Conservation (phyloP, 169 alveolate genomes). For the Cytauxzoon felis region DNA sequence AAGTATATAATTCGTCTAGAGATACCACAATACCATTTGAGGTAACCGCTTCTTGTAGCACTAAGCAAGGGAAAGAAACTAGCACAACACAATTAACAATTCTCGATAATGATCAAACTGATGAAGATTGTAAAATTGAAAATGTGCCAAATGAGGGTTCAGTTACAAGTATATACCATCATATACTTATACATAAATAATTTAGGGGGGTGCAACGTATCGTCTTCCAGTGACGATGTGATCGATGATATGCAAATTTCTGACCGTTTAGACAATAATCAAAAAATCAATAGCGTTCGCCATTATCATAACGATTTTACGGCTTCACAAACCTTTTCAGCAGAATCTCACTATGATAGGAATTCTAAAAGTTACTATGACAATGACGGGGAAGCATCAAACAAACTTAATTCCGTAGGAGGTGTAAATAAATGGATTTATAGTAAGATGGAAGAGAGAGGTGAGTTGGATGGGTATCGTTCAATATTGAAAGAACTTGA, state of each 20-base stretch:
- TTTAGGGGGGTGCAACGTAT: no score
- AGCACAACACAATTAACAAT: conserved; percentile 20
- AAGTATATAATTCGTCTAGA: conserved; percentile 15
- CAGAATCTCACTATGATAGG: conserved; percentile 11
- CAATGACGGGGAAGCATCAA: conserved; percentile 12
- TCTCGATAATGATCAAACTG: no score
- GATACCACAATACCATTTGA: conserved; percentile 24
- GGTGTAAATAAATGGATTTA: conserved; percentile 58
- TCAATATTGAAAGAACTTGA: conserved; percentile 41
- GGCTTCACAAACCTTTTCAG: conserved; percentile 1
- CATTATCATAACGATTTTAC: no score
- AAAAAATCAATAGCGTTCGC: no score
- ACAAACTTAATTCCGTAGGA: conserved; percentile 37
- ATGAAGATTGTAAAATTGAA: no score
- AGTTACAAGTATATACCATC: no score
- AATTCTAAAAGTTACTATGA: neutral
- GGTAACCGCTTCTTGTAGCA: neutral
- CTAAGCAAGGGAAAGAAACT: conserved; percentile 12
- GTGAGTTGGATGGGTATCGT: conserved; percentile 59
- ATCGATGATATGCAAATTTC: no score
- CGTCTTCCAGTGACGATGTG: no score
- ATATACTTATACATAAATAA: no score
- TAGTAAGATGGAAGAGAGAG: conserved; percentile 63
- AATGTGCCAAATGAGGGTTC: no score
- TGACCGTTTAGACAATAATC: no score